Base-by-base conservation (phyloP, 2,329 filamentous ascomycete genomes). In the Trichoderma endophyticum region DNA sequence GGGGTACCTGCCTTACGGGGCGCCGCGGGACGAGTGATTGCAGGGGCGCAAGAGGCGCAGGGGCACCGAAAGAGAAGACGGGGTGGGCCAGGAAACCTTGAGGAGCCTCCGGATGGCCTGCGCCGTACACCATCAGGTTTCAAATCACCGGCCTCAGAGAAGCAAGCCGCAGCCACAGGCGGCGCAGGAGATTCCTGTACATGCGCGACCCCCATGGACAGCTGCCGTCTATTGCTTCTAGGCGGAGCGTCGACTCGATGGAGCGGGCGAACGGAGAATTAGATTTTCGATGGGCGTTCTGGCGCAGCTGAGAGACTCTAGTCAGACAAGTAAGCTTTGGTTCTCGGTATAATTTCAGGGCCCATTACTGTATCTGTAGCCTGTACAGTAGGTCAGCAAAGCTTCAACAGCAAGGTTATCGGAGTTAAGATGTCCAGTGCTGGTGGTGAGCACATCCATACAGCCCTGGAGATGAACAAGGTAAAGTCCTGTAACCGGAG, bases 1-100 rank as follows among this genome's bases (percentile, higher is more conserved):
- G 56, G 66, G 62, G 70, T 71, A 71, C 70, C 70, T 71, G 70
- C 70, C 70, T 71, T 71, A 71, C 70, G 70, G 70, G 70, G 70
- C 70, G 63, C 61, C 48, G 63, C 70, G 70, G 70, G 63, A 66
- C 68, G 68, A 63, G 59, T 57, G 48, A 43, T 43, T 71, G 24
- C 60, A 64, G 68, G 68, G 60, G 43, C 59, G n/a, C 24, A 21
- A 59, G 68, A 64, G 60, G 60, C 68, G 60, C 60, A 71, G 60
- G 61, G 68, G 60, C 60, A 48, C 36, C 12, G 24, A 57, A 65
- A 60, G 30, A 64, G 66, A 69, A 54, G 18, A 36, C 54, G 21
- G 65, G 51, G 60, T 70, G 68, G 68, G 15, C 66, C 24, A 8
- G 28, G 56, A 51, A 61, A 48, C 56, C 59, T 61, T n/a, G 66